Conservation (phyloP, 257 asterid genomes). For the Thymus quinquecostatus region DNA sequence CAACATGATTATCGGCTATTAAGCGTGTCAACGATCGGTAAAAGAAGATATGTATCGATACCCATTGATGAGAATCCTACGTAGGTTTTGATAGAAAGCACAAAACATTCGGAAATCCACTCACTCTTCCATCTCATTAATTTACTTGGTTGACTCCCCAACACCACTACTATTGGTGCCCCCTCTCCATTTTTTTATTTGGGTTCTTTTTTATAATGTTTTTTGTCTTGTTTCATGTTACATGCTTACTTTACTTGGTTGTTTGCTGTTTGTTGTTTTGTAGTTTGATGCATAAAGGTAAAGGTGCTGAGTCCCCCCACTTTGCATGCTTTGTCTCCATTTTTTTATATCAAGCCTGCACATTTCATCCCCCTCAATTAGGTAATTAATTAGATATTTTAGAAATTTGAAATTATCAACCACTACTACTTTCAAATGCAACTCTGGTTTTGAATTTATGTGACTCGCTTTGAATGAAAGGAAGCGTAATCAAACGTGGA, state of each 20-base stretch:
- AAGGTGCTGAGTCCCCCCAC: constrained; percentile 20
- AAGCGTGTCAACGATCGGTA: too few species aligned
- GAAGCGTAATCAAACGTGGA: too few species aligned
- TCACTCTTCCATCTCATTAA: constrained; percentile 31
- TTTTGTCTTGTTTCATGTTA: constrained; percentile 24
- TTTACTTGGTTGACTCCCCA: constrained; percentile 7
- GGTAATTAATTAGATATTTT: too few species aligned
- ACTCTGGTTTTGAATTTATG: too few species aligned
- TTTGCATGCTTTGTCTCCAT: constrained; percentile 36
- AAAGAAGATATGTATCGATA: too few species aligned
- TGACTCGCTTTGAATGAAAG: too few species aligned
- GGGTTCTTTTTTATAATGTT: not conserved
- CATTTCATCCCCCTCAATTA: not conserved
- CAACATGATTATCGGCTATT: too few species aligned
- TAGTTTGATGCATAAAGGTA: not conserved
- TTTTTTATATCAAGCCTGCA: not conserved
- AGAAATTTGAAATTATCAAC: too few species aligned
- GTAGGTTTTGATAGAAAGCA: not conserved
- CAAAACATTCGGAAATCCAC: constrained; percentile 32
- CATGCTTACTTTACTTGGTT: not conserved
- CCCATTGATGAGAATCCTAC: constrained; percentile 25
- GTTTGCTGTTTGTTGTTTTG: not conserved
- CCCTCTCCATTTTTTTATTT: constrained; percentile 4
- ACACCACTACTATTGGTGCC: constrained; percentile 32
- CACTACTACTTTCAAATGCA: too few species aligned